These are phyloP conservation scores for Xylariaceae sp. DNA, from an alignment of 2,329 filamentous ascomycete genomes.

Conservation along the genomic window DNA sequence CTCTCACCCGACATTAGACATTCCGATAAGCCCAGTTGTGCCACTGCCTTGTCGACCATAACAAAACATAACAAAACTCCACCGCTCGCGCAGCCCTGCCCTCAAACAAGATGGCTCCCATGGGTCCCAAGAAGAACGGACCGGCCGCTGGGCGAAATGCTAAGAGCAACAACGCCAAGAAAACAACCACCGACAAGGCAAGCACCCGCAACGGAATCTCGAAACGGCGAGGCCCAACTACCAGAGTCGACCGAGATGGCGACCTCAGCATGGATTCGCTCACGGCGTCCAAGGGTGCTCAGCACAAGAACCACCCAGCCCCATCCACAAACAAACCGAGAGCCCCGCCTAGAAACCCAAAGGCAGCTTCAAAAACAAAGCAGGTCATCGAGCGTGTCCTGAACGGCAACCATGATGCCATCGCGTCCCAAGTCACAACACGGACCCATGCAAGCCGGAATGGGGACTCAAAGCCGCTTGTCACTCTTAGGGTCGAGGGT, in stretches of 20 bases:
- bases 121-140: constrained; percentile 19
- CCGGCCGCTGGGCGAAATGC: constrained; percentile 3
- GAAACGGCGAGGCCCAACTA: constrained; percentile 40
- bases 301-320: constrained; percentile 23
- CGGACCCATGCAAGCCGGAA: constrained; percentile 21
- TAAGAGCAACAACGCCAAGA: constrained; percentile 19
- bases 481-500: constrained; percentile 50
- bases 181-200: constrained; percentile 17
- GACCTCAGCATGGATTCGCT: constrained; percentile 54
- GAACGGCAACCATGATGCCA: constrained; percentile 29
- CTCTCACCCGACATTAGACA: background rate
- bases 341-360: constrained; percentile 21
- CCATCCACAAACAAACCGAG: constrained; percentile 15
- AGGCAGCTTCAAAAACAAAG: constrained; percentile 31
- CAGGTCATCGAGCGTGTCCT: constrained; percentile 42
- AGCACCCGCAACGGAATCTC: constrained; percentile 42
- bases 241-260: constrained; percentile 48
- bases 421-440: constrained; percentile 32
- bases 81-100: background rate
- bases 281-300: constrained; percentile 31
- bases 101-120: constrained; percentile 21
- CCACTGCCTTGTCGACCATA: constrained; percentile 3
- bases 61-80: background rate
- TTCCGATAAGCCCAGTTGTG: background rate
- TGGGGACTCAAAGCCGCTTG: constrained; percentile 25